Evolutionary conservation across 2,329 filamentous ascomycete species (phyloP), one percentile per base, ranked within the genome.

Genomic region (Xylogone sp.): DNA sequence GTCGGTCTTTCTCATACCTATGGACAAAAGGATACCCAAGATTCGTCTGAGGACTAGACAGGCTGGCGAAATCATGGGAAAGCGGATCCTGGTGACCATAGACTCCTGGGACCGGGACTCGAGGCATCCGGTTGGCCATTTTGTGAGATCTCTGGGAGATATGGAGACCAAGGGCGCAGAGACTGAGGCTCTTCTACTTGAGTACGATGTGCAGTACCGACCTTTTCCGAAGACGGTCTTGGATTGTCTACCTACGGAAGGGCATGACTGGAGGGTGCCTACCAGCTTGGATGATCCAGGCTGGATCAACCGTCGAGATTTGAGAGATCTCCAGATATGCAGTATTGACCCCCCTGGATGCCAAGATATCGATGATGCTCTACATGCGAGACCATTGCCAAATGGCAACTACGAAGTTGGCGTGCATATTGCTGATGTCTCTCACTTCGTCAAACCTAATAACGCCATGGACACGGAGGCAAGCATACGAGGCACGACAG

Each of bases 361-460:
- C 70, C 93, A 97, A 64, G 94, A 99, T 75, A 99, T 99, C 53
- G 94, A 99, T 63, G 95, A 99, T 70, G 94, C 94, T 18, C 81
- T 99, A 6, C 95, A 99, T 69, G 92, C 94, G 6, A 81, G 85
- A 54, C 78, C 80, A 47, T 74, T 99, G 20, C 86, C 90, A 0
- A 97, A 97, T 63, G 94, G 95, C 43, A 97, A 97, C 68, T 92
- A 85, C 58, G 90, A 97, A 69, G 91, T 99, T 9, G 94, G 94
- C 57, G 94, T 99, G 16, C 95, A 99, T 70, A 99, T 99, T 69
- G 95, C 94, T 22, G 94, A 99, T 69, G 94, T 99, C n/a, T 97
- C 94, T 9, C 88, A 99, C 71, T 99, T 99, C 66, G 94, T 99
- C 63, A 96, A 94, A 71, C 92, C 95, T 21, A 91, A 89, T 69